phyloP scores from a whole-genome alignment of 345 rosid genomes.

The Citrus sinensis region DNA sequence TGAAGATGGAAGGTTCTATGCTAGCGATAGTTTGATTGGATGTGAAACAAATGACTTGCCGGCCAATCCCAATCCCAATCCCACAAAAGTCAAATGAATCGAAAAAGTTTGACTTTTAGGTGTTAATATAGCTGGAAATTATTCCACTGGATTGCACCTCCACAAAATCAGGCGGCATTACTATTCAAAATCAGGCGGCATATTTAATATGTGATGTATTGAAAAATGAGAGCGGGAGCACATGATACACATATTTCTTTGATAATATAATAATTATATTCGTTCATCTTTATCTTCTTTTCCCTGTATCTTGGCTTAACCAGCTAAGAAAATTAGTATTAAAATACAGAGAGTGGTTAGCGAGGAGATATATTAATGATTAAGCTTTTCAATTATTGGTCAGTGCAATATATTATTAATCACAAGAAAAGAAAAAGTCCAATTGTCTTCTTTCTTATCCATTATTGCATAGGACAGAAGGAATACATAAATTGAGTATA shows the following conservation, averaged over 20 bases:
- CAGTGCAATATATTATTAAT: no score
- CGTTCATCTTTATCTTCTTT: background rate
- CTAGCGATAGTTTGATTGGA: background rate
- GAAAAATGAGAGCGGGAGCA: background rate
- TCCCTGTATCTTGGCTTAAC: background rate
- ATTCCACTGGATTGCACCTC: background rate
- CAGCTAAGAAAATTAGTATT: background rate
- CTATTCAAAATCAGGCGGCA: background rate
- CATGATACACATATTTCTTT: background rate
- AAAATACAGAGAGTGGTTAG: slow-evolving; percentile 2
- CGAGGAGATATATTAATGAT: background rate
- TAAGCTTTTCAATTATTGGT: background rate
- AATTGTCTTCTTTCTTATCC: slow-evolving; percentile 18
- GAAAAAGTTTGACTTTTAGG: slow-evolving; percentile 17
- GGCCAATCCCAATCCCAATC: background rate
- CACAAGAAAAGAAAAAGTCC: background rate
- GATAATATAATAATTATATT: background rate
- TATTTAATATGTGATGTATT: background rate
- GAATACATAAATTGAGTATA: slow-evolving; percentile 6
- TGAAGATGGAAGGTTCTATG: no score
- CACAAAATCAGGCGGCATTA: background rate
- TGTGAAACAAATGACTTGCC: slow-evolving; percentile 6
- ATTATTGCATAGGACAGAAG: background rate
- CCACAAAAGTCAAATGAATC: slow-evolving; percentile 8
- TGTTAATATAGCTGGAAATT: background rate